Evolutionary conservation across 2,329 filamentous ascomycete genomes (phyloP).

Genomic region (Diaporthe batatas): DNA sequence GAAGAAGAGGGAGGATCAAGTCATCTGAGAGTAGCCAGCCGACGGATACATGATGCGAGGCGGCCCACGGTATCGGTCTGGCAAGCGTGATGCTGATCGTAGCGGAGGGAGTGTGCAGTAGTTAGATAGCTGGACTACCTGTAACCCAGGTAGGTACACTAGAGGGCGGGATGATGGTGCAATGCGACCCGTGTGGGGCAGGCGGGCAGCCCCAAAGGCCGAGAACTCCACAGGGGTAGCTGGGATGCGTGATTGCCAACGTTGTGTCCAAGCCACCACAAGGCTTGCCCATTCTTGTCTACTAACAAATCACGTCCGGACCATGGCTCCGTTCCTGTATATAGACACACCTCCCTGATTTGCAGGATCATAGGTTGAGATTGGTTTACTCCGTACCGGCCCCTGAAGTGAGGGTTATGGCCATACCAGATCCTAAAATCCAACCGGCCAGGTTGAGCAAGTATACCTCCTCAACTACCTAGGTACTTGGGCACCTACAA

Average conservation of each 20-base stretch:
- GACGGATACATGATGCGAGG: conserved; percentile 34
- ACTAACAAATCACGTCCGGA: not conserved
- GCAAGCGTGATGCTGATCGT: conserved; percentile 30
- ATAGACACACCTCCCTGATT: too few species aligned
- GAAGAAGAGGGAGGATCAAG: not conserved
- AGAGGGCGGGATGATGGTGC: conserved; percentile 34
- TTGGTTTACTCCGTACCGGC: not conserved
- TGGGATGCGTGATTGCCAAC: not conserved
- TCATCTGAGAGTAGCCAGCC: conserved; percentile 4
- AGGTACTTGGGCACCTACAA: too few species aligned
- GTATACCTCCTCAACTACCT: not conserved
- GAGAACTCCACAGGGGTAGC: conserved; percentile 15
- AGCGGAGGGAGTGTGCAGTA: not conserved
- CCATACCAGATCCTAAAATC: not conserved
- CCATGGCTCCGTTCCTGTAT: not conserved
- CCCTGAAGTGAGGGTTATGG: not conserved
- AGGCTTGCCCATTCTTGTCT: not conserved
- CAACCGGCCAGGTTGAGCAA: not conserved
- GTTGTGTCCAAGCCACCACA: not conserved
- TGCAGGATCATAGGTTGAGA: not conserved
- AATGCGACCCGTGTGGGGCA: conserved; percentile 31
- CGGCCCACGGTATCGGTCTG: conserved; percentile 27
- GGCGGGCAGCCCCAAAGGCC: conserved; percentile 1
- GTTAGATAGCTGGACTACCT: not conserved
- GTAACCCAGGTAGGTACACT: not conserved